Evolutionary conservation across 805 yeast genomes (phyloP).

Genomic region (Yarrowia bubula): DNA sequence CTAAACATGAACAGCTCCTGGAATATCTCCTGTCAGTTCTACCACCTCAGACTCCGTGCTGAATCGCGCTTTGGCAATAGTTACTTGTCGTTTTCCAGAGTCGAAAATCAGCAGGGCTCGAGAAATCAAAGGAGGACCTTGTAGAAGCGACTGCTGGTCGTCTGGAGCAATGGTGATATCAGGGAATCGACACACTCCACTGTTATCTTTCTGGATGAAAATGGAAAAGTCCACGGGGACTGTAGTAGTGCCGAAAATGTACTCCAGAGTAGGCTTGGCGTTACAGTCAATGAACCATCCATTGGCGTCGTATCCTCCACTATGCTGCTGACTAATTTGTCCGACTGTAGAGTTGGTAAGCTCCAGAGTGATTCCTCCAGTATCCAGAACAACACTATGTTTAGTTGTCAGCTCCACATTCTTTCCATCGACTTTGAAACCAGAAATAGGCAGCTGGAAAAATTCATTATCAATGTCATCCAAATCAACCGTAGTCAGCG

Average conservation of each 20-base stretch:
- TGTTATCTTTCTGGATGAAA: neutral
- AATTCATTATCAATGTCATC: neutral
- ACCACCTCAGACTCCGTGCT: neutral
- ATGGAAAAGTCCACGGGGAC: neutral
- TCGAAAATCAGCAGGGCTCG: neutral
- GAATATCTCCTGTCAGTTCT: neutral
- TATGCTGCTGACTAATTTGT: neutral
- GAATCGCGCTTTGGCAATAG: neutral
- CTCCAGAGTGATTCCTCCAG: slow-evolving; percentile 10
- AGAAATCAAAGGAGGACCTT: slow-evolving; percentile 2
- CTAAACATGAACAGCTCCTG: neutral
- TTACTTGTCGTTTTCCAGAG: neutral
- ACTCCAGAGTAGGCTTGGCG: neutral
- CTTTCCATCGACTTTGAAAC: neutral
- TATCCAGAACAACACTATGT: neutral
- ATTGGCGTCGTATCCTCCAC: neutral
- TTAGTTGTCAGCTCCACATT: neutral
- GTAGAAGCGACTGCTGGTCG: neutral
- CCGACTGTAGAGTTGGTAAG: neutral
- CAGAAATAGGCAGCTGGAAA: neutral
- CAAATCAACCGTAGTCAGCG: neutral
- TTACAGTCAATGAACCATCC: neutral
- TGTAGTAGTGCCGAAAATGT: neutral
- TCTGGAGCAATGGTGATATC: neutral
- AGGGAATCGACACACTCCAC: neutral